Evolutionary conservation across 345 rosid species (phyloP), one percentile per base, ranked within the genome.

Genomic region (Arabis hirsuta): DNA sequence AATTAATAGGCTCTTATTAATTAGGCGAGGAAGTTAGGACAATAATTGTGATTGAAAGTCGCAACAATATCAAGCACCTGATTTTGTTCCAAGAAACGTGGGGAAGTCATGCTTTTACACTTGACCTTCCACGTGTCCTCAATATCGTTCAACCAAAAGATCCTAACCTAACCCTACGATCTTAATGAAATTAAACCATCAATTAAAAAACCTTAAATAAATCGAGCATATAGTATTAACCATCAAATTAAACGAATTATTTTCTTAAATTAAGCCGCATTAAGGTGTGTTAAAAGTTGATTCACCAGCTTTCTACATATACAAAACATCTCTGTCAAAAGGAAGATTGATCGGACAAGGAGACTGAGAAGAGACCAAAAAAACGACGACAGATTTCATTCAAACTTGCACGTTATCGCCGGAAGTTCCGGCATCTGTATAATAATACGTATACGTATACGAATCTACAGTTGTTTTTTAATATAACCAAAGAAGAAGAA

Each of bases 321-420:
- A 9, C 7, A 60, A 36, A 4, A 47, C 55, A 76, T 76, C 79
- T 47, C 60, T 69, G n/a, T 76, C 71, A 62, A 10, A 22, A 38
- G 16, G 51, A 56, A 76, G 79, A 70, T 69, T 69, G 70, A 76
- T 62, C 74, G 41, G 54, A 50, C 36, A 27, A 58, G 65, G 43
- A 74, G 47, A 22, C 60, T 46, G 73, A 44, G 61, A 74, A 50
- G 41, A 57, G 42, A 68, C 52, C 72, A 63, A 71, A 73, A 73
- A 56, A 63, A 60, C 60, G 65, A 73, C 64, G 62, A 34, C 7
- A 32, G 44, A 69, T 73, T 73, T 63, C 31, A 48, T 59, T 72
- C 73, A 76, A 72, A 78, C 78, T 76, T 76, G 78, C 84, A 84
- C 87, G 87, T 71, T 8, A 84, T 13, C 81, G 64, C 79, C 79